Percentiles rank a stretch among this genome's conserved stretches.
Conservation (phyloP, 257 asterid genomes). For the Nicotiana knightiana region DNA sequence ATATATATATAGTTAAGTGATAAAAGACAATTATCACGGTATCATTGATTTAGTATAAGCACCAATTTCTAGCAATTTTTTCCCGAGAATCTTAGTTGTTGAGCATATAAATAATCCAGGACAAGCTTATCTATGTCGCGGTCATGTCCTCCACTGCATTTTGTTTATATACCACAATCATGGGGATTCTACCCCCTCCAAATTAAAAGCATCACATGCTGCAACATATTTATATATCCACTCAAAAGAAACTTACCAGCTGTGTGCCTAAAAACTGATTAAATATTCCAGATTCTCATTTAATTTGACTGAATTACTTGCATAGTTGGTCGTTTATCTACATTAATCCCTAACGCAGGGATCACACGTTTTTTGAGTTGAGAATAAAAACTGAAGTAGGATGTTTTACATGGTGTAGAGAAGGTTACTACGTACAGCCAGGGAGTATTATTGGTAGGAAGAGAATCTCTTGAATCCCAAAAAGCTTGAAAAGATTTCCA, state of each 20-base stretch:
- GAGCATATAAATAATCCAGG: neutral
- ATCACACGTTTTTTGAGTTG: neutral
- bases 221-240: neutral
- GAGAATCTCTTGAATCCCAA: neutral
- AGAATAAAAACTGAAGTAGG: neutral
- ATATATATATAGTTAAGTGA: no score
- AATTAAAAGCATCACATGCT: neutral
- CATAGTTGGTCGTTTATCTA: no score
- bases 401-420: neutral
- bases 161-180: neutral
- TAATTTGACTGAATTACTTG: no score
- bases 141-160: neutral
- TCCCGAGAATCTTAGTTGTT: neutral
- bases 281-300: no score
- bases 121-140: neutral
- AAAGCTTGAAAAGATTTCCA: neutral
- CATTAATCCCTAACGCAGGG: neutral
- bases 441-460: neutral
- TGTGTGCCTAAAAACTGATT: no score
- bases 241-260: neutral
- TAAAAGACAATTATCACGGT: no score
- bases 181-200: neutral
- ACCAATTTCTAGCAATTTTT: neutral
- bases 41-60: no score
- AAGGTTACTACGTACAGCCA: no score